phyloP scores from a whole-genome alignment of 2,329 filamentous ascomycete species.

The Tolypocladium sp. region DNA sequence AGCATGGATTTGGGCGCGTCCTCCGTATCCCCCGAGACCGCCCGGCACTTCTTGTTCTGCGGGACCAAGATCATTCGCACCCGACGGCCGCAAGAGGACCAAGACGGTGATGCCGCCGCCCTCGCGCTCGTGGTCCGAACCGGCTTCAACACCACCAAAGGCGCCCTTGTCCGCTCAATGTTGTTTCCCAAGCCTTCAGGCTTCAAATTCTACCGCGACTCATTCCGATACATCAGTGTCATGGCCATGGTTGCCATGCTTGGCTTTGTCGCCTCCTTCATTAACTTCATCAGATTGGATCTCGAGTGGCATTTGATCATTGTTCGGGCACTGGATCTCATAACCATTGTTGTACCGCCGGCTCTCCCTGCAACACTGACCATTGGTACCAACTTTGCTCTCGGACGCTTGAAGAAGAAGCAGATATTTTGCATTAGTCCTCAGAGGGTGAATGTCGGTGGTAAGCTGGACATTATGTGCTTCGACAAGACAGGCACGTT shows the following conservation, averaged over 20 bases:
- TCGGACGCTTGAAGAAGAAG: conserved; percentile 76
- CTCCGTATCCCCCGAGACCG: conserved; percentile 73
- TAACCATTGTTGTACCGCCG: conserved; percentile 95
- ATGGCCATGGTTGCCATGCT: conserved; percentile 82
- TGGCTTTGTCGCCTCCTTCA: conserved; percentile 82
- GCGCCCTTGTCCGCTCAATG: conserved; percentile 92
- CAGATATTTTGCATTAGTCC: conserved; percentile 97
- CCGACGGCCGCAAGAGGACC: conserved; percentile 75
- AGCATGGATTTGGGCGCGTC: conserved; percentile 71
- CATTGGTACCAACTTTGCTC: conserved; percentile 92
- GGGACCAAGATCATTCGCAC: conserved; percentile 94
- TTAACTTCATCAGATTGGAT: conserved; percentile 83
- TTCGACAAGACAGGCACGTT: conserved; percentile 99
- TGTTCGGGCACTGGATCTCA: conserved; percentile 83
- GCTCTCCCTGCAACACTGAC: conserved; percentile 90
- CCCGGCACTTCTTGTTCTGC: conserved; percentile 84
- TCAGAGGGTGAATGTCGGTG: conserved; percentile 91
- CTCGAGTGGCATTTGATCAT: conserved; percentile 87
- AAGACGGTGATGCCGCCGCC: conserved; percentile 80
- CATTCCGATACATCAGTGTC: conserved; percentile 94
- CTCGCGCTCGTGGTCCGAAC: conserved; percentile 88
- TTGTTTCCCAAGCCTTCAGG: conserved; percentile 96
- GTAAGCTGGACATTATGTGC: conserved; percentile 91
- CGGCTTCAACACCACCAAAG: conserved; percentile 96
- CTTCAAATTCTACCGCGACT: conserved; percentile 97